Evolutionary conservation across 768 basidiomycete genomes (phyloP).

Genomic region (Psilocybe tampanensis): DNA sequence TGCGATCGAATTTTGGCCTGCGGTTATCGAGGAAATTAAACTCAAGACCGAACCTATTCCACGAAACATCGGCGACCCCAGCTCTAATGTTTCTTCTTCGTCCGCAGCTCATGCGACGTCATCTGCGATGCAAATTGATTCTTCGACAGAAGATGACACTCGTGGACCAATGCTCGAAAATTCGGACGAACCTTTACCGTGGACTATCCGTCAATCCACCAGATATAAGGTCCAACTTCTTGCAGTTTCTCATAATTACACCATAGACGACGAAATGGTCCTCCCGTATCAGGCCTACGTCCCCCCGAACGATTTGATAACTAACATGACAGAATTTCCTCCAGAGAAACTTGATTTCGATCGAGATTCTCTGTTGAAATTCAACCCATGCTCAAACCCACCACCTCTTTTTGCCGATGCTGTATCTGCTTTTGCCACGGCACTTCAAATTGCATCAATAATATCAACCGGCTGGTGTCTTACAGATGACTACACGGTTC

Average conservation of each 20-base stretch:
- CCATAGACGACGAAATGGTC: conserved; percentile 56
- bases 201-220: conserved; percentile 62
- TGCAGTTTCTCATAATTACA: conserved; percentile 50
- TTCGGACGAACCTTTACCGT: conserved; percentile 36
- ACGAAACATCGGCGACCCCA: conserved; percentile 5
- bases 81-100: neutral
- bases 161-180: conserved; percentile 25
- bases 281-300: conserved; percentile 77
- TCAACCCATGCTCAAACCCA: conserved; percentile 48
- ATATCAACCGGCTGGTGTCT: conserved; percentile 69
- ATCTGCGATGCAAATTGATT: conserved; percentile 10
- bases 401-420: conserved; percentile 49
- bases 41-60: conserved; percentile 48
- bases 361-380: conserved; percentile 40
- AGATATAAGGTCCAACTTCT: conserved; percentile 72
- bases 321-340: conserved; percentile 47
- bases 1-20: conserved; percentile 75
- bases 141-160: conserved; percentile 17
- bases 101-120: conserved; percentile 7
- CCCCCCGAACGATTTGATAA: conserved; percentile 54
- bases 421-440: conserved; percentile 66
- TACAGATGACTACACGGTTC: conserved; percentile 73
- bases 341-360: conserved; percentile 45
- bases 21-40: conserved; percentile 58
- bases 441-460: conserved; percentile 69